These are phyloP conservation scores for Leishmania tropica DNA, from an alignment of 208 protist genomes.

Conservation along the genomic window DNA sequence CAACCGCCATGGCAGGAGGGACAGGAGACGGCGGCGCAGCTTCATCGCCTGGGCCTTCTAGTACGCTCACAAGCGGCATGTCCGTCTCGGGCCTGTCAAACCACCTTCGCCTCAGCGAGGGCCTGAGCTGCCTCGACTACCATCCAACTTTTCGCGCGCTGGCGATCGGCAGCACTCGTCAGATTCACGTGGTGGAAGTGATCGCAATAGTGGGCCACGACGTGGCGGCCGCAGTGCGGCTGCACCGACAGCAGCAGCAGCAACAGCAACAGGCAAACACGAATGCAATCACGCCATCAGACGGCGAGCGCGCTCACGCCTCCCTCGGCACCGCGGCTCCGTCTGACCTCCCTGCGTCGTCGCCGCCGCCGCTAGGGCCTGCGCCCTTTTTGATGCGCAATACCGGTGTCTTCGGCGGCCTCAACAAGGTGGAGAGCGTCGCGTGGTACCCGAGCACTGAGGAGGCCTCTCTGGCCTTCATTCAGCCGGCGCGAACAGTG, in stretches of 20 bases:
- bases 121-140: constrained; percentile 70
- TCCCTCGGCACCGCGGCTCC: background rate
- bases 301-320: constrained; percentile 2
- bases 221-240: constrained; percentile 21
- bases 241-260: constrained; percentile 18
- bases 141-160: constrained; percentile 64
- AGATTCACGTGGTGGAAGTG: constrained; percentile 76
- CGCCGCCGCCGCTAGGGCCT: constrained; percentile 5
- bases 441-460: constrained; percentile 71
- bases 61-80: constrained; percentile 19
- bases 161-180: constrained; percentile 71
- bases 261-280: constrained; percentile 5
- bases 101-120: constrained; percentile 52
- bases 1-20: background rate
- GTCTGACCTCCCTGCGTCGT: background rate
- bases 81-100: constrained; percentile 29
- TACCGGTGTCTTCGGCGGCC: constrained; percentile 56
- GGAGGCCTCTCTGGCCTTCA: constrained; percentile 80
- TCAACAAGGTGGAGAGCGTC: constrained; percentile 75
- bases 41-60: background rate
- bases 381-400: constrained; percentile 51
- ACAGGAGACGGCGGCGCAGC: constrained; percentile 8
- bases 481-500: constrained; percentile 62
- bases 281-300: background rate
- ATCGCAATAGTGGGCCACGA: constrained; percentile 42